Conservation (phyloP, 257 asterid genomes). For the Euphrasia confusa region DNA sequence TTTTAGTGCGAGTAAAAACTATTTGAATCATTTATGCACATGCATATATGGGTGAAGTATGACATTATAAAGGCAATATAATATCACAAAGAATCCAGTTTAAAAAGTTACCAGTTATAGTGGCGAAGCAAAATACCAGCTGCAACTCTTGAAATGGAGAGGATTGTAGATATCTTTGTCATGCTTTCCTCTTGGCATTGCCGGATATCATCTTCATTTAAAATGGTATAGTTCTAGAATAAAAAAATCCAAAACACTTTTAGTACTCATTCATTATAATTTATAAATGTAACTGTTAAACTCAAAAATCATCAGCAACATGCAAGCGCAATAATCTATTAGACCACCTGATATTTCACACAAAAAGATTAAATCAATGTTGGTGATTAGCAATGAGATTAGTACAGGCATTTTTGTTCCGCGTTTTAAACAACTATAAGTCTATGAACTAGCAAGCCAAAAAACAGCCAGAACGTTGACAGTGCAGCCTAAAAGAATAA, state of each 20-base stretch:
- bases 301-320: slow-evolving; percentile 6
- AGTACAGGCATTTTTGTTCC: slow-evolving; percentile 3
- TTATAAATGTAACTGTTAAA: slow-evolving; percentile 17
- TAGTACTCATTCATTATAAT: slow-evolving; percentile 16
- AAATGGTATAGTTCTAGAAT: slow-evolving; percentile 62
- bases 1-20: slow-evolving; percentile 10
- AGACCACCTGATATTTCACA: slow-evolving; percentile 5
- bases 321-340: slow-evolving; percentile 15
- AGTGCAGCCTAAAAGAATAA: slow-evolving; percentile 6
- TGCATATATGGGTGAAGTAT: slow-evolving; percentile 18
- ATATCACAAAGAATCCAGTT: slow-evolving; percentile 19
- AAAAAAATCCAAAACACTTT: slow-evolving; percentile 15
- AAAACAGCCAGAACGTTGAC: background rate
- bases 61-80: background rate
- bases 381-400: slow-evolving; percentile 14
- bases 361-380: slow-evolving; percentile 11
- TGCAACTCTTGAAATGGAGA: slow-evolving; percentile 76
- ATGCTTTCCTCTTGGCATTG: slow-evolving; percentile 78
- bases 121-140: slow-evolving; percentile 89
- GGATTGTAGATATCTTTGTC: slow-evolving; percentile 65
- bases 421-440: background rate
- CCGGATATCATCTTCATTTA: slow-evolving; percentile 73
- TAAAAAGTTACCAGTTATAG: slow-evolving; percentile 67
- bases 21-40: background rate
- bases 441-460: background rate